These are phyloP conservation scores for Macrophomina tecta DNA, from an alignment of 2,329 filamentous ascomycete genomes.

Conservation along the genomic window DNA sequence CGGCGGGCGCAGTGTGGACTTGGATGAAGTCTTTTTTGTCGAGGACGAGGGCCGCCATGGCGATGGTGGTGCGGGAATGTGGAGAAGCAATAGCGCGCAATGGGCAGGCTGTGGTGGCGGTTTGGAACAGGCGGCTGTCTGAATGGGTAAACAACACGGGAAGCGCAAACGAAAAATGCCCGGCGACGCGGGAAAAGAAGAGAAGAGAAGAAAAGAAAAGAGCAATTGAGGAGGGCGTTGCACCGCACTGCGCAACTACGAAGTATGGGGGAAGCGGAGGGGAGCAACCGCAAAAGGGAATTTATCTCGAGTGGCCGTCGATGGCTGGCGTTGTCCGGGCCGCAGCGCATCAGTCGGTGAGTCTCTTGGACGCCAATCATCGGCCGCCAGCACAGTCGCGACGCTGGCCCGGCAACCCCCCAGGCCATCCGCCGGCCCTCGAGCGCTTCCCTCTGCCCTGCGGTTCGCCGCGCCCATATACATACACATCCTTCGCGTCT, in stretches of 20 bases:
- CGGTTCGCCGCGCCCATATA: not conserved
- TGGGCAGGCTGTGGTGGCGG: not conserved
- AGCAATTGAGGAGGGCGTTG: not conserved
- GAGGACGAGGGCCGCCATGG: not conserved
- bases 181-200: not conserved
- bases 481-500: not conserved
- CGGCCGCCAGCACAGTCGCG: not conserved
- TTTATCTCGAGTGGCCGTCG: not conserved
- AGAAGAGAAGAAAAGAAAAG: not conserved
- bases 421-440: not conserved
- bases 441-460: not conserved
- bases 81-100: not conserved
- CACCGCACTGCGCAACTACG: not conserved
- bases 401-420: not conserved
- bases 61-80: not conserved
- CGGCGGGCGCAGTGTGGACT: slow-evolving; percentile 4
- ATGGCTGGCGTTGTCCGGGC: not conserved
- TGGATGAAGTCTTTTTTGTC: slow-evolving; percentile 1
- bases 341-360: not conserved
- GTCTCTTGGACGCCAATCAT: not conserved
- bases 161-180: not conserved
- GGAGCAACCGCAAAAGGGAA: not conserved
- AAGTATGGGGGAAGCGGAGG: not conserved
- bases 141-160: slow-evolving; percentile 11
- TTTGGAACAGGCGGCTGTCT: not conserved